A percentile compares a stretch with the other conserved stretches of the same genome.
Conservation (phyloP, 2,329 filamentous ascomycete genomes). For the Claviceps sp. region DNA sequence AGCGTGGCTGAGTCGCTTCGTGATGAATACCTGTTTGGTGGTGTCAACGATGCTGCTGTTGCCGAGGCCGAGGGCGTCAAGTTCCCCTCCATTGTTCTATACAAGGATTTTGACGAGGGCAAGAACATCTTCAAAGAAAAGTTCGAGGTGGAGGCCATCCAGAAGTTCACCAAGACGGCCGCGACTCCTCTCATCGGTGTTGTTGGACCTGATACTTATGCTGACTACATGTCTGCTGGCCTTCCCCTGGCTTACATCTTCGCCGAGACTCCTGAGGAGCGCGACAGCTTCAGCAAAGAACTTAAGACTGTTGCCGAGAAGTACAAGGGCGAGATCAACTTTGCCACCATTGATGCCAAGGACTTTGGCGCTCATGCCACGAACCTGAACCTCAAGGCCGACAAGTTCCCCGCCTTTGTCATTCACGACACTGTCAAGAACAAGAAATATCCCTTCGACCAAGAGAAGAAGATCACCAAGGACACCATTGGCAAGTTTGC, state of each 20-base stretch:
- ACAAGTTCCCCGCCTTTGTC: slow-evolving; percentile 93
- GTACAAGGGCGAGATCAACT: slow-evolving; percentile 90
- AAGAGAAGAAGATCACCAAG: slow-evolving; percentile 63
- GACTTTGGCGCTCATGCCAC: slow-evolving; percentile 85
- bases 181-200: slow-evolving; percentile 88
- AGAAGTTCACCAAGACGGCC: slow-evolving; percentile 69
- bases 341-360: slow-evolving; percentile 93
- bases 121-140: slow-evolving; percentile 70
- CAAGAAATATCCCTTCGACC: slow-evolving; percentile 91
- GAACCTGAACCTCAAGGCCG: slow-evolving; percentile 93
- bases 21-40: slow-evolving; percentile 86
- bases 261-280: slow-evolving; percentile 82
- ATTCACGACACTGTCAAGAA: slow-evolving; percentile 95
- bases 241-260: slow-evolving; percentile 97
- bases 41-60: slow-evolving; percentile 67
- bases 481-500: slow-evolving; percentile 68
- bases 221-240: slow-evolving; percentile 83
- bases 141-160: slow-evolving; percentile 70
- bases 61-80: slow-evolving; percentile 85
- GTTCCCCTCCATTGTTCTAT: slow-evolving; percentile 77
- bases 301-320: slow-evolving; percentile 82
- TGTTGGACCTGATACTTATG: slow-evolving; percentile 93
- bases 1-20: slow-evolving; percentile 62
- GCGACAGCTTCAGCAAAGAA: slow-evolving; percentile 58
- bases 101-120: slow-evolving; percentile 97